phyloP scores from a whole-genome alignment of 305 asterid genomes.

The Solanum chacoense region DNA sequence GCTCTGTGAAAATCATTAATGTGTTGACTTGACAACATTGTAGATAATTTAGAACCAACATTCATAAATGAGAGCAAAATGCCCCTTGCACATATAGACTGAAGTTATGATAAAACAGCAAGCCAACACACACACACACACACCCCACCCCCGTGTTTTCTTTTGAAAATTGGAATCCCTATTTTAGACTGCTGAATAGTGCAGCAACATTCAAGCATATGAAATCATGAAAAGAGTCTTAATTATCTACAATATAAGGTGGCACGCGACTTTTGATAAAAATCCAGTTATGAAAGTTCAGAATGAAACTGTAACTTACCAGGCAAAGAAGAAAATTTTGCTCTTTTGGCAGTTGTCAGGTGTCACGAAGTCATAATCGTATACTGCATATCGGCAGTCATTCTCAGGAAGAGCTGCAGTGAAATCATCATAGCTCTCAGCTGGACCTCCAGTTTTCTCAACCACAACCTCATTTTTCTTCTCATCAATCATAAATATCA shows the following conservation, averaged over 20 bases:
- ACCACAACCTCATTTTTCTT: conserved; percentile 67
- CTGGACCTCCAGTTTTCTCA: conserved; percentile 63
- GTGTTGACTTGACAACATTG: background rate
- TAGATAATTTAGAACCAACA: background rate
- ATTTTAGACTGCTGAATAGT: background rate
- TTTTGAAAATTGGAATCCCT: background rate
- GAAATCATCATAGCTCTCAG: conserved; percentile 63
- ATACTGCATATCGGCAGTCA: conserved; percentile 78
- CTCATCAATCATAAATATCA: conserved; percentile 69
- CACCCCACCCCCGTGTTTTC: background rate
- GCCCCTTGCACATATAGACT: background rate
- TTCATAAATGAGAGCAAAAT: background rate
- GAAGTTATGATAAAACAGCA: background rate
- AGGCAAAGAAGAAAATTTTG: conserved; percentile 73
- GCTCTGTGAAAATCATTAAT: background rate
- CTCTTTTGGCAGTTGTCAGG: conserved; percentile 78
- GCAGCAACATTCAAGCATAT: background rate
- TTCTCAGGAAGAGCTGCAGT: conserved; percentile 54
- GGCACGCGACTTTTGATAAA: background rate
- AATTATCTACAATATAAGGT: background rate
- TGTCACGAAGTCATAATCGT: conserved; percentile 64
- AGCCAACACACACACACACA: background rate
- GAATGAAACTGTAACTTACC: conserved; percentile 20
- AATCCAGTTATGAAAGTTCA: background rate
- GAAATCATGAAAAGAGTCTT: background rate